Evolutionary conservation across 2,329 filamentous ascomycete genomes (phyloP).

Genomic region (Dothistroma pini): DNA sequence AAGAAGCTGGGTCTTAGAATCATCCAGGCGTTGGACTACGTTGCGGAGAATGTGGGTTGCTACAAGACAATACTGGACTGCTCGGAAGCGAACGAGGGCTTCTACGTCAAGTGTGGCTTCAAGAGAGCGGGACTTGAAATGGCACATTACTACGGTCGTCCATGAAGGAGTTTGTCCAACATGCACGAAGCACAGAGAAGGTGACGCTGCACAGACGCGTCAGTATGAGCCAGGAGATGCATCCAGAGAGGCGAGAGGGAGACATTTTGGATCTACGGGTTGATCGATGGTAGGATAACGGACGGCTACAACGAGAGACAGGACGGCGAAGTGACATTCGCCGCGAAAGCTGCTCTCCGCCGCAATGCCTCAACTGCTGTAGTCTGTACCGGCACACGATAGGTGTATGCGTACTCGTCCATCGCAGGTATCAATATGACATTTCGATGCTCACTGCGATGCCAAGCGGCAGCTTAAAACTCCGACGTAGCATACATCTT

Average conservation of each 20-base stretch:
- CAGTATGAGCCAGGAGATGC: not conserved
- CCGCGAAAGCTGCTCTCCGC: not conserved
- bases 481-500: not conserved
- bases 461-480: not conserved
- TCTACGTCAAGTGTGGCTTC: constrained; percentile 98
- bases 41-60: constrained; percentile 84
- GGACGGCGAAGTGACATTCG: not conserved
- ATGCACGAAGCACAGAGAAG: not conserved
- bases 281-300: not conserved
- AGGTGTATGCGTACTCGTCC: not conserved
- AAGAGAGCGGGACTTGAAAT: constrained; percentile 89
- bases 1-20: constrained; percentile 92
- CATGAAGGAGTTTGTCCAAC: not conserved
- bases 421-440: not conserved
- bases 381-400: not conserved
- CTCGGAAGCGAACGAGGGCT: constrained; percentile 92
- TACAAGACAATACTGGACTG: constrained; percentile 98
- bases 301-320: not conserved
- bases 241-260: not conserved
- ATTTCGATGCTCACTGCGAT: not conserved
- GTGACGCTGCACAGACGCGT: not conserved
- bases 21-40: constrained; percentile 87
- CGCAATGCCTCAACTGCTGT: not conserved
- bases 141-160: constrained; percentile 62
- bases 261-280: not conserved